These are phyloP conservation scores for Butyriboletus loyo DNA, from an alignment of 768 basidiomycete species.

Conservation along the genomic window DNA sequence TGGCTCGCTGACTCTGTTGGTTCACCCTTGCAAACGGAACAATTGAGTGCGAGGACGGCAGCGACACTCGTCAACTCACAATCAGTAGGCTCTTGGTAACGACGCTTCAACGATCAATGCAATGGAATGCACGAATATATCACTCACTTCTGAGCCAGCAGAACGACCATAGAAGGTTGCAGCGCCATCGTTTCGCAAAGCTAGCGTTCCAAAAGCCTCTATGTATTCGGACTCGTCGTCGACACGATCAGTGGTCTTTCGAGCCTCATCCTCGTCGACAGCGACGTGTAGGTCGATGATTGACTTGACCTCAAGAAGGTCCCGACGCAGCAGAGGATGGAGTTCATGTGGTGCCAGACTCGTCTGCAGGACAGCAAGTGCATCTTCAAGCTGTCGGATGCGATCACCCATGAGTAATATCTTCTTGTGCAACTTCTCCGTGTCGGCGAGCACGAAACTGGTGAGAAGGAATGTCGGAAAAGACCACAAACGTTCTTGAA, in stretches of 20 bases:
- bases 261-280: constrained; percentile 36
- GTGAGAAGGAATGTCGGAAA: neutral
- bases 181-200: constrained; percentile 65
- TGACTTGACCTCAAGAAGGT: constrained; percentile 63
- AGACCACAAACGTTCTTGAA: neutral
- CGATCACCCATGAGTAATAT: constrained; percentile 68
- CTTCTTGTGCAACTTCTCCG: constrained; percentile 65
- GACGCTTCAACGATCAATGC: neutral
- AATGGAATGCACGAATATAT: constrained; percentile 25
- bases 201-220: constrained; percentile 67
- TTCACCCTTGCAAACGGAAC: constrained; percentile 23
- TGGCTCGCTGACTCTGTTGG: neutral
- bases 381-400: constrained; percentile 70
- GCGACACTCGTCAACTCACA: constrained; percentile 34
- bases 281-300: constrained; percentile 67
- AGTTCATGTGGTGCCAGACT: constrained; percentile 42
- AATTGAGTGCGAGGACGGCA: neutral
- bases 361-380: constrained; percentile 53
- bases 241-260: constrained; percentile 25
- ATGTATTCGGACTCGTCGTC: constrained; percentile 51
- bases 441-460: constrained; percentile 71
- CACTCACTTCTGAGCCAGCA: constrained; percentile 65
- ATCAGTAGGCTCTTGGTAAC: constrained; percentile 50
- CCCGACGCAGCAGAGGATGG: constrained; percentile 59
- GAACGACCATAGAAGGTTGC: constrained; percentile 72